Conservation (phyloP, 768 basidiomycete genomes). For the Lactifluus subvellereus region DNA sequence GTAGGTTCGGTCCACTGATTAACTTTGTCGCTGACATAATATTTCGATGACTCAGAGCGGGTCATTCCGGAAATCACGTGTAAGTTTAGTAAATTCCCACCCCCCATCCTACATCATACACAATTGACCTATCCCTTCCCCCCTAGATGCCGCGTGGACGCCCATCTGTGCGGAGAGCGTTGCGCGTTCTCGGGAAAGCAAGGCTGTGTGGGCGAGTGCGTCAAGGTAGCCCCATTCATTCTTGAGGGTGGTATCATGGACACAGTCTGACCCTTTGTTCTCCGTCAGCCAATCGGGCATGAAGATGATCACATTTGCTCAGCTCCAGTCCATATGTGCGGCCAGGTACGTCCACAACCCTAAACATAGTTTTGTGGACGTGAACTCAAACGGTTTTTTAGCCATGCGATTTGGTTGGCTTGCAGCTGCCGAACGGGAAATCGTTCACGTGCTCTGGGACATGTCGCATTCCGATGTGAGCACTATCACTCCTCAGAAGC, state of each 20-base stretch:
- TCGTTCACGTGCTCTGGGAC: constrained; percentile 14
- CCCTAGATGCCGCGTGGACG: constrained; percentile 42
- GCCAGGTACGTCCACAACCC: constrained; percentile 35
- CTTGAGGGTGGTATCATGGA: not conserved
- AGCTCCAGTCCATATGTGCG: constrained; percentile 49
- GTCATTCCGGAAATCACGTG: constrained; percentile 53
- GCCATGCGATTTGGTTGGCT: constrained; percentile 19
- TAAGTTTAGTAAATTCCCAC: constrained; percentile 23
- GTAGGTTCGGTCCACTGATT: constrained; percentile 32
- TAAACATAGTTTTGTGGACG: too few relatives aligned
- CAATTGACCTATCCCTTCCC: constrained; percentile 23
- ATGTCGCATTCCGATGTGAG: constrained; percentile 20
- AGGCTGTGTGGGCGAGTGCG: constrained; percentile 49
- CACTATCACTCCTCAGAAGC: not conserved
- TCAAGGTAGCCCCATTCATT: constrained; percentile 36
- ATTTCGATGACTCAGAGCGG: constrained; percentile 38
- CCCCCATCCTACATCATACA: not conserved
- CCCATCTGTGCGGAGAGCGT: constrained; percentile 48
- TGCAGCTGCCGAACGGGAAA: constrained; percentile 15
- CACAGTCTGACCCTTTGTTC: not conserved
- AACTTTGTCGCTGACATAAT: not conserved
- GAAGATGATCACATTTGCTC: constrained; percentile 51
- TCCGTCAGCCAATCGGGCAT: constrained; percentile 42
- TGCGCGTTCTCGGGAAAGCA: constrained; percentile 42
- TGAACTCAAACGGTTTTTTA: not conserved